phyloP scores from a whole-genome alignment of 2,329 filamentous ascomycete species.

The Cercospora sp. region DNA sequence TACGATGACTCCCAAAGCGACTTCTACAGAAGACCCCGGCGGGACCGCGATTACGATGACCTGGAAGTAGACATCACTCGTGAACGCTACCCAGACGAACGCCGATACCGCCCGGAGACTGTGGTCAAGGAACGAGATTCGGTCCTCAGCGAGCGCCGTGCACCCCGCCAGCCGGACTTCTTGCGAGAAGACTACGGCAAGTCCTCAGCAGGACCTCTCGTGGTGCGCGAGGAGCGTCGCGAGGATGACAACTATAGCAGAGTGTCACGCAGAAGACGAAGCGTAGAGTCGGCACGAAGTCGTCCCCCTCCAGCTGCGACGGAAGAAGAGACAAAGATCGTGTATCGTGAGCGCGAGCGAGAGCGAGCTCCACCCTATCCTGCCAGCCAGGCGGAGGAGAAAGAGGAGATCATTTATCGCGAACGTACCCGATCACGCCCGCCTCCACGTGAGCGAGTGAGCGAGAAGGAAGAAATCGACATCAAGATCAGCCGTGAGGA shows the following conservation, averaged over 20 bases:
- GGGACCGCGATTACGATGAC: slow-evolving; percentile 50
- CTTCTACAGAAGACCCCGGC: slow-evolving; percentile 41
- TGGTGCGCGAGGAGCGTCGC: slow-evolving; percentile 48
- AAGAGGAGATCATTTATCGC: slow-evolving; percentile 45
- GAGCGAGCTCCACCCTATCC: slow-evolving; percentile 33
- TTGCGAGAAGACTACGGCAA: slow-evolving; percentile 53
- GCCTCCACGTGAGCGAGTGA: slow-evolving; percentile 34
- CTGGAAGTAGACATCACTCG: slow-evolving; percentile 51
- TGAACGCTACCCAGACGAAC: slow-evolving; percentile 32
- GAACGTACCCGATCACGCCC: slow-evolving; percentile 41
- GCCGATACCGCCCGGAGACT: slow-evolving; percentile 27
- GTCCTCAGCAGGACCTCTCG: slow-evolving; percentile 45
- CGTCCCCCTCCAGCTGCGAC: slow-evolving; percentile 36
- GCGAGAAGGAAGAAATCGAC: slow-evolving; percentile 38
- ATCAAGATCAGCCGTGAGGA: slow-evolving; percentile 38
- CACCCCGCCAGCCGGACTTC: slow-evolving; percentile 51
- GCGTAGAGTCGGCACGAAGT: slow-evolving; percentile 33
- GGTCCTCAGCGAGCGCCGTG: slow-evolving; percentile 39
- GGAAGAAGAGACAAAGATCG: slow-evolving; percentile 47
- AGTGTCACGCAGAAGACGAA: slow-evolving; percentile 31
- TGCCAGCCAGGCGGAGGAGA: slow-evolving; percentile 31
- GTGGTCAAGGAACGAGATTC: slow-evolving; percentile 37
- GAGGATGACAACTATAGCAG: slow-evolving; percentile 35
- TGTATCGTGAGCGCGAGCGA: slow-evolving; percentile 37
- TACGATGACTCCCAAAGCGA: slow-evolving; percentile 51